Evolutionary conservation across 805 yeast species (phyloP).

Genomic region (Huiozyma sinensis): DNA sequence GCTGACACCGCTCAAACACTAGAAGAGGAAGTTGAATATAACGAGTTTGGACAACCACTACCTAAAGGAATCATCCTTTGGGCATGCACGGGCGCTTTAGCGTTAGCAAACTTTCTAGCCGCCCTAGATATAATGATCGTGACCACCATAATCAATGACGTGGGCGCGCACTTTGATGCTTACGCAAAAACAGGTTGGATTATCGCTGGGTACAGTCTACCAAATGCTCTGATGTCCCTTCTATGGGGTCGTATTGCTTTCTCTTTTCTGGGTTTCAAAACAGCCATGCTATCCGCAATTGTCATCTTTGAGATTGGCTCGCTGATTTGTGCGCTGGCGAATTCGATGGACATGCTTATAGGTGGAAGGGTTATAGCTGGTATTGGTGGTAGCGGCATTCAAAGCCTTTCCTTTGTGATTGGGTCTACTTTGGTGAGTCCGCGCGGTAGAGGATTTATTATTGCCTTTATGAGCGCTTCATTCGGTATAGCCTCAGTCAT

Average conservation of each 20-base stretch:
- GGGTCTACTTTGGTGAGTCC: conserved; percentile 30
- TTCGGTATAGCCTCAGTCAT: conserved; percentile 42
- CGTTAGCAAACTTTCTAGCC: conserved; percentile 22
- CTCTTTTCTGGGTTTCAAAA: conserved; percentile 47
- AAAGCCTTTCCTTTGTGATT: conserved; percentile 45
- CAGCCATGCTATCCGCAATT: conserved; percentile 37
- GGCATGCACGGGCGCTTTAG: conserved; percentile 10
- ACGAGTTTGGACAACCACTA: conserved; percentile 3
- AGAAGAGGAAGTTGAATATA: background rate
- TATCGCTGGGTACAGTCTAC: conserved; percentile 42
- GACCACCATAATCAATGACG: conserved; percentile 37
- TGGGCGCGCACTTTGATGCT: conserved; percentile 39
- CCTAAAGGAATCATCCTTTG: conserved; percentile 8
- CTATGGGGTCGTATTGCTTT: conserved; percentile 46
- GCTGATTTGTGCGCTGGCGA: conserved; percentile 44
- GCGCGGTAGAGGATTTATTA: conserved; percentile 16
- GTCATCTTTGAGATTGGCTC: conserved; percentile 54
- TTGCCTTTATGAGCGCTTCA: conserved; percentile 18
- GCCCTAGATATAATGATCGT: conserved; percentile 56
- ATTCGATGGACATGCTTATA: conserved; percentile 47
- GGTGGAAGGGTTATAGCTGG: conserved; percentile 68
- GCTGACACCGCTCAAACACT: background rate
- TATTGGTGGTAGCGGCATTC: conserved; percentile 64
- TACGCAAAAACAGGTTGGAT: conserved; percentile 52
- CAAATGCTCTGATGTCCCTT: conserved; percentile 43